phyloP scores from a whole-genome alignment of 768 basidiomycete genomes.

The Xanthoconium stramineum region DNA sequence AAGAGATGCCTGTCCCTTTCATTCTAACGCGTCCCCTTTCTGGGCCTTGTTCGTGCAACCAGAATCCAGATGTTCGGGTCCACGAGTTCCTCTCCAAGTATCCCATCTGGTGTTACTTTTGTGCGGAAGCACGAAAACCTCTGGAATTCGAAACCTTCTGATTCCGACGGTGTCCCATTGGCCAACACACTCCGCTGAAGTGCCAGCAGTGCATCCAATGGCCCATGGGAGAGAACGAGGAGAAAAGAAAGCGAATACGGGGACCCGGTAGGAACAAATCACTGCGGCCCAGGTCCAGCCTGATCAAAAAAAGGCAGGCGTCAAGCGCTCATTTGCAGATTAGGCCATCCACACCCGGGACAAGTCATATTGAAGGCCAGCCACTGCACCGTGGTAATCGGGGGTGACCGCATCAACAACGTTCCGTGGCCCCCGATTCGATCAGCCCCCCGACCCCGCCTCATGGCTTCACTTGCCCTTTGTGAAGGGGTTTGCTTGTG shows the following conservation, averaged over 20 bases:
- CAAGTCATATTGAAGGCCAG: conserved; percentile 19
- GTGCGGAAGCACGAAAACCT: conserved; percentile 15
- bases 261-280: conserved; percentile 13
- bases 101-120: background rate
- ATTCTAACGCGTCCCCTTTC: background rate
- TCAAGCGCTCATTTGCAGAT: conserved; percentile 1
- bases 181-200: conserved; percentile 1
- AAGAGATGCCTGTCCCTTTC: background rate
- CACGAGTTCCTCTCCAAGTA: background rate
- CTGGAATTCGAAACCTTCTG: conserved; percentile 12
- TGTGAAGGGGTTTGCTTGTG: background rate
- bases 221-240: background rate
- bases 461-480: background rate
- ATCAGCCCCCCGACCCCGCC: conserved; percentile 4
- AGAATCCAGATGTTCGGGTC: background rate
- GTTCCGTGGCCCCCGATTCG: conserved; percentile 11
- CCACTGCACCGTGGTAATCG: conserved; percentile 23
- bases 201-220: background rate
- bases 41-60: background rate
- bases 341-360: conserved; percentile 9
- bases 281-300: conserved; percentile 13
- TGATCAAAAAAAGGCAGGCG: conserved; percentile 9
- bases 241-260: conserved; percentile 1
- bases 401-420: conserved; percentile 8
- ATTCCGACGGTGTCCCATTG: conserved; percentile 10